Evolutionary conservation across 352 stramenopile genomes (phyloP), one percentile per base, ranked within the genome.

Genomic region (Phytophthora capsici): DNA sequence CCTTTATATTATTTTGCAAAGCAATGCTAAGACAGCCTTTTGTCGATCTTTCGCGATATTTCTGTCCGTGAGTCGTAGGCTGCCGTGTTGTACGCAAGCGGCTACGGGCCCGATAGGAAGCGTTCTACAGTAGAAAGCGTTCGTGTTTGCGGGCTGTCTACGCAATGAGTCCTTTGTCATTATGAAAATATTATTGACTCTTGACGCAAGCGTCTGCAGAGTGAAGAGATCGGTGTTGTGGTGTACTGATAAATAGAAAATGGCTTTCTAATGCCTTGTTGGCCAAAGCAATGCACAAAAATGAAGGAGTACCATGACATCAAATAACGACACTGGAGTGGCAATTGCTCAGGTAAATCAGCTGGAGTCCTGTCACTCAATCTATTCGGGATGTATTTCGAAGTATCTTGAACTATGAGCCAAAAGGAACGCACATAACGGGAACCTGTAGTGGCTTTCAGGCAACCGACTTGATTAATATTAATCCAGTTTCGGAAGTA

Each of bases 121-220:
- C 32, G 32, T 16, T 38, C 32, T 3, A 38, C 3, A 12, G 9
- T 16, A 38, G 13, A 16, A 38, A 38, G 3, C 9, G 13, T n/a
- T 38, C 32, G 32, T 38, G 32, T 9, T 38, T 9, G 3, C 14
- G 9, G 32, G 13, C 3, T 3, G 32, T 38, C 32, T 13, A 20
- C 16, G 34, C n/a, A n/a, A 75, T 75, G 32, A 75, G 66, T 28
- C 69, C 55, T 40, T 67, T 57, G 49, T 61, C 66, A 32, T 63
- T 60, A 2, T 64, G 60, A 32, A 75, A 75, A 41, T n/a, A n/a
- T n/a, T 75, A 75, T 41, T 75, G 66, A 37, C 66, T 75, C 36
- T 75, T 52, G 49, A 75, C 66, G 25, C 66, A 61, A n/a, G n/a
- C n/a, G n/a, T n/a, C n/a, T 2, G 62, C 36, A 13, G 66, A 30